These are phyloP conservation scores for Aspergillus thermomutatus DNA, from an alignment of 2,329 filamentous ascomycete species.

Conservation along the genomic window DNA sequence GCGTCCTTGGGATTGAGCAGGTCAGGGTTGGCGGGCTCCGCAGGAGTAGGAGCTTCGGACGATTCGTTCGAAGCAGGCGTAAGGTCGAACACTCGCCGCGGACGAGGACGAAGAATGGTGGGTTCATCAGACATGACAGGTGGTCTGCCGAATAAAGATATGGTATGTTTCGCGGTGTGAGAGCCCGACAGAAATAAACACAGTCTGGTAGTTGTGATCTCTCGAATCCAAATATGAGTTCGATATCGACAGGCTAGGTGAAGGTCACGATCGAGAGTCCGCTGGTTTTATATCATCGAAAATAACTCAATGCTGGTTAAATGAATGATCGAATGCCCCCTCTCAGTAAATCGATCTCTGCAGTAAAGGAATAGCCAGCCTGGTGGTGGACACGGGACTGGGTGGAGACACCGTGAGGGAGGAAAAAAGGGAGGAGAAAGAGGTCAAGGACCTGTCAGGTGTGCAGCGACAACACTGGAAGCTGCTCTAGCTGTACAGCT, in stretches of 20 bases:
- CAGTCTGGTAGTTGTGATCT: background rate
- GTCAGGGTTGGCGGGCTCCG: slow-evolving; percentile 34
- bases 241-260: background rate
- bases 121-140: slow-evolving; percentile 40
- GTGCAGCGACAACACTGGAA: background rate
- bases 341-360: background rate
- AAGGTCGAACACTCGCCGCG: slow-evolving; percentile 68
- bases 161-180: background rate
- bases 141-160: background rate
- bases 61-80: slow-evolving; percentile 46
- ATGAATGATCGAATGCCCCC: background rate
- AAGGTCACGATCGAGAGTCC: background rate
- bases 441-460: background rate
- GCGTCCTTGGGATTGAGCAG: slow-evolving; percentile 31
- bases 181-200: background rate
- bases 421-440: slow-evolving; percentile 2
- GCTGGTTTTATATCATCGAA: background rate
- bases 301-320: background rate
- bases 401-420: background rate
- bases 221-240: background rate
- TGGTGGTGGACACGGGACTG: background rate
- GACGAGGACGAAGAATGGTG: slow-evolving; percentile 64
- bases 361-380: background rate
- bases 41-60: slow-evolving; percentile 40
- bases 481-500: slow-evolving; percentile 3